Evolutionary conservation across 202 grass and related monocot genomes (phyloP).

Genomic region (Carex arenaria): DNA sequence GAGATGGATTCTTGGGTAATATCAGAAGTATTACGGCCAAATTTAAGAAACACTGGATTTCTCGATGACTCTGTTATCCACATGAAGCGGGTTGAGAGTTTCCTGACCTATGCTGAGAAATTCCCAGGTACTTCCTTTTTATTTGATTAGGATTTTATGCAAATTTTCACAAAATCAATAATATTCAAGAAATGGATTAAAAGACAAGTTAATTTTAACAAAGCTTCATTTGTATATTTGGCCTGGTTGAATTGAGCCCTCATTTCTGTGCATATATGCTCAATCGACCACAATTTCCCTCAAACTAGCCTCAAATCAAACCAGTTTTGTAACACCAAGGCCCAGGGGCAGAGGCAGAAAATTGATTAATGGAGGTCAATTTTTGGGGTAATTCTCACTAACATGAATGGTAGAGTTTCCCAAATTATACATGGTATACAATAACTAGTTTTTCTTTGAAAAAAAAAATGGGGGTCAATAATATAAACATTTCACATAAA

Average conservation of each 20-base stretch:
- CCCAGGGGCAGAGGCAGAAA: too few species aligned
- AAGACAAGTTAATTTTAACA: background rate
- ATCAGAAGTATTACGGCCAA: slow-evolving; percentile 72
- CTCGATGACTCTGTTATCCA: slow-evolving; percentile 74
- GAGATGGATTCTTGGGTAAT: slow-evolving; percentile 96
- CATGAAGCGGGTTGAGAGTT: slow-evolving; percentile 70
- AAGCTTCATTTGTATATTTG: background rate
- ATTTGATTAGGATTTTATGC: background rate
- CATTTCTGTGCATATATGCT: background rate
- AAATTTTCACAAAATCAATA: background rate
- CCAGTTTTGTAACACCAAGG: background rate
- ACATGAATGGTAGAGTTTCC: too few species aligned
- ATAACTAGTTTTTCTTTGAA: too few species aligned
- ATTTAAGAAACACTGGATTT: slow-evolving; percentile 86
- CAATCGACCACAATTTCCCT: background rate
- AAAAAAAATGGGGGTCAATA: too few species aligned
- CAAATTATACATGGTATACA: too few species aligned
- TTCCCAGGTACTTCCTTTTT: slow-evolving; percentile 41
- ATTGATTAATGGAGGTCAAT: too few species aligned
- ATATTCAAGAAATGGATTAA: background rate
- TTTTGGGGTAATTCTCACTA: too few species aligned
- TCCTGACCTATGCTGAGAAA: slow-evolving; percentile 64
- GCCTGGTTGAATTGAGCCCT: background rate
- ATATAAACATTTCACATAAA: too few species aligned
- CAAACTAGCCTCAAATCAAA: background rate